Percentiles rank a stretch among this genome's conserved stretches.
Conservation (phyloP, 2,329 filamentous ascomycete genomes). For the Aureobasidium lini region DNA sequence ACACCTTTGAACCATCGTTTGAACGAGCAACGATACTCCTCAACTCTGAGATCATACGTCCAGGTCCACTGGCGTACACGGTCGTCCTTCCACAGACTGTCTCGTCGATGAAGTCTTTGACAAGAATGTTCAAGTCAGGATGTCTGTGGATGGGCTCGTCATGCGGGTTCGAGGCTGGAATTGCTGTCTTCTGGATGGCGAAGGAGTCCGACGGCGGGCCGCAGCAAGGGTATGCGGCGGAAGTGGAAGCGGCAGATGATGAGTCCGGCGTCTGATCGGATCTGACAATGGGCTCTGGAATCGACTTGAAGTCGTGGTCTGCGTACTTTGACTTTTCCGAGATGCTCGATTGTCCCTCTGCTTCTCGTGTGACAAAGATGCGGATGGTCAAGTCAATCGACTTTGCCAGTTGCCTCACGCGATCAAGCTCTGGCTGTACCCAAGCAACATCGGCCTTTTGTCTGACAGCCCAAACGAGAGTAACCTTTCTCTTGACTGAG, state of each 20-base stretch:
- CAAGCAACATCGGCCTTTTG: slow-evolving; percentile 10
- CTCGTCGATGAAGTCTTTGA: slow-evolving; percentile 2
- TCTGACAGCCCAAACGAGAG: slow-evolving; percentile 12
- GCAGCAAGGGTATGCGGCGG: slow-evolving; percentile 1
- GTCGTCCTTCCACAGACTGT: slow-evolving; percentile 8
- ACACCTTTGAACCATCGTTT: slow-evolving; percentile 12
- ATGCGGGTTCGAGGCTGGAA: neutral
- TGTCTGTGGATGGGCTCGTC: slow-evolving; percentile 4
- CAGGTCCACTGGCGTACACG: slow-evolving; percentile 13
- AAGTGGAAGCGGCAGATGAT: neutral
- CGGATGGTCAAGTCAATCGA: slow-evolving; percentile 6
- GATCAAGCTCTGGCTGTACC: slow-evolving; percentile 9
- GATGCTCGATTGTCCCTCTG: neutral
- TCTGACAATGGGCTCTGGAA: neutral
- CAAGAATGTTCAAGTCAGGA: slow-evolving; percentile 4
- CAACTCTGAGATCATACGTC: slow-evolving; percentile 13
- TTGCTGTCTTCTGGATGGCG: neutral
- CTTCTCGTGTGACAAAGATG: slow-evolving; percentile 16
- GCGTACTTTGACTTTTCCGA: neutral
- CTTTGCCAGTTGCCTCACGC: slow-evolving; percentile 5
- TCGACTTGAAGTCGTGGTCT: slow-evolving; percentile 2
- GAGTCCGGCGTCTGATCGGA: neutral
- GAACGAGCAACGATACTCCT: slow-evolving; percentile 4
- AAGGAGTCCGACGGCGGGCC: neutral
- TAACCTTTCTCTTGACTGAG: slow-evolving; percentile 4